phyloP scores from a whole-genome alignment of 2,329 filamentous ascomycete species.

The Aspergillus caelatus region DNA sequence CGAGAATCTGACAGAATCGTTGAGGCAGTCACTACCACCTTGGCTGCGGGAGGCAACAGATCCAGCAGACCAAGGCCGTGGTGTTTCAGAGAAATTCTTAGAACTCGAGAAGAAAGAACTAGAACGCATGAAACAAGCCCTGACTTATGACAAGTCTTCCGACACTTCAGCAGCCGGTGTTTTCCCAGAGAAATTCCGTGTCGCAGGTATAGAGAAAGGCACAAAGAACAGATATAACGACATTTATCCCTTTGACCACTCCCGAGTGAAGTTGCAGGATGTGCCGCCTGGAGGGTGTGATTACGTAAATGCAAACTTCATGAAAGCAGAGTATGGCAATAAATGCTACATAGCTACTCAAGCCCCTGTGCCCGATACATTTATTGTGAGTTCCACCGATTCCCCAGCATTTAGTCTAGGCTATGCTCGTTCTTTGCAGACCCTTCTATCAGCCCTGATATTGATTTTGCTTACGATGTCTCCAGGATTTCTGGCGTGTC shows the following conservation, averaged over 20 bases:
- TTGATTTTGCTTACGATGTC: conserved; percentile 7
- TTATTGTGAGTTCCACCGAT: conserved; percentile 65
- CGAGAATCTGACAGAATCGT: conserved; percentile 50
- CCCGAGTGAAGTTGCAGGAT: conserved; percentile 76
- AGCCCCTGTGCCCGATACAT: conserved; percentile 88
- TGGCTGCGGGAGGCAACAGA: conserved; percentile 77
- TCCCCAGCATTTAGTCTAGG: not conserved
- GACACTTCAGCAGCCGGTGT: conserved; percentile 49
- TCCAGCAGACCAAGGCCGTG: conserved; percentile 72
- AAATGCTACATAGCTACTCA: conserved; percentile 96
- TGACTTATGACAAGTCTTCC: conserved; percentile 63
- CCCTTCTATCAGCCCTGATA: not conserved
- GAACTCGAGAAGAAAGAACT: conserved; percentile 83
- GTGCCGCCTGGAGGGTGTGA: conserved; percentile 73
- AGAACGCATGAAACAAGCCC: conserved; percentile 84
- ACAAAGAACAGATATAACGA: conserved; percentile 97
- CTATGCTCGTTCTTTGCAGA: not conserved
- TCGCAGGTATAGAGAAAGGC: conserved; percentile 93
- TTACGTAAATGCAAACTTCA: conserved; percentile 91
- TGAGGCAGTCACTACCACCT: conserved; percentile 62
- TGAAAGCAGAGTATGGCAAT: conserved; percentile 77
- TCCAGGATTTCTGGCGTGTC: conserved; percentile 93
- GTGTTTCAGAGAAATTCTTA: conserved; percentile 80
- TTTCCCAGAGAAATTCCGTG: conserved; percentile 60
- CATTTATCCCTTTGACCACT: conserved; percentile 94